Conservation (phyloP, 257 asterid genomes). For the Anisodus tanguticus region DNA sequence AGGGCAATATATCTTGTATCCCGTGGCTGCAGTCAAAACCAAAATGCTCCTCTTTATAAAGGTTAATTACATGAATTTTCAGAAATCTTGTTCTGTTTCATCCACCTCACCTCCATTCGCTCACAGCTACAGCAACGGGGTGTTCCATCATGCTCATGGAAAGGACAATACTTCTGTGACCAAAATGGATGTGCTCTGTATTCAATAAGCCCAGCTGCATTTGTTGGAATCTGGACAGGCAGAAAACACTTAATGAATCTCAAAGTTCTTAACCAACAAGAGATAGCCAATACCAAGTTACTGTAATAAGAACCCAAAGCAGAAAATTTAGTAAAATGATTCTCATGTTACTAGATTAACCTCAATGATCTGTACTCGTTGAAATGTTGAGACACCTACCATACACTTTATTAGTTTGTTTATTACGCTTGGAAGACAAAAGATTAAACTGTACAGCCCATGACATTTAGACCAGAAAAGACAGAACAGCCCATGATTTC, state of each 20-base stretch:
- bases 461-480: neutral
- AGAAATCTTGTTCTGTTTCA: slow-evolving; percentile 22
- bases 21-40: slow-evolving; percentile 56
- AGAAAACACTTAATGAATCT: slow-evolving; percentile 30
- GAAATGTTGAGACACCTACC: slow-evolving; percentile 18
- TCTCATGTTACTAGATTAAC: neutral
- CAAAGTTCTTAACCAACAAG: slow-evolving; percentile 19
- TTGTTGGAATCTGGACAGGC: slow-evolving; percentile 81
- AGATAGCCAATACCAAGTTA: slow-evolving; percentile 1
- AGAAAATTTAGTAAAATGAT: neutral
- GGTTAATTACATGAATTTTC: neutral
- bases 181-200: slow-evolving; percentile 95
- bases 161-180: slow-evolving; percentile 98
- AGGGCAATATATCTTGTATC: slow-evolving; percentile 72
- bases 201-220: slow-evolving; percentile 91
- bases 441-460: neutral
- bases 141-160: slow-evolving; percentile 94
- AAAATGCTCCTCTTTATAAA: slow-evolving; percentile 11
- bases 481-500: neutral
- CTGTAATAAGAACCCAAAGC: neutral
- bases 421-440: neutral
- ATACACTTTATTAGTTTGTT: neutral
- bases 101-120: slow-evolving; percentile 78
- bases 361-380: slow-evolving; percentile 1
- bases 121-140: slow-evolving; percentile 98